Evolutionary conservation across 352 stramenopile species (phyloP).

Genomic region (Globisporangium solare): DNA sequence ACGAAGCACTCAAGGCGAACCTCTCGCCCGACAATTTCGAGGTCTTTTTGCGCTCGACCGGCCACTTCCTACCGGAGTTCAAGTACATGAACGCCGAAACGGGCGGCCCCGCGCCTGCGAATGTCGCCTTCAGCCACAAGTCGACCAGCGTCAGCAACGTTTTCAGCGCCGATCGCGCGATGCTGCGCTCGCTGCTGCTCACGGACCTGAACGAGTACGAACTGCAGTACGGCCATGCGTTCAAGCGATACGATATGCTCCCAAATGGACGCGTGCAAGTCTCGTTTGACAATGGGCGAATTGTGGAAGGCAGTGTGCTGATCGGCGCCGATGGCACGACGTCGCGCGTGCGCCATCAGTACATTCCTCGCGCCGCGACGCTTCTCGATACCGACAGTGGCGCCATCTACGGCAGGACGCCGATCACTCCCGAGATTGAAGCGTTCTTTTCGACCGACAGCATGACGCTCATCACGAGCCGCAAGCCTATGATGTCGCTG

Average conservation of each 20-base stretch:
- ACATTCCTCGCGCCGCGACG: constrained; percentile 34
- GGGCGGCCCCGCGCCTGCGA: constrained; percentile 4
- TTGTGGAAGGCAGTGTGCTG: constrained; percentile 39
- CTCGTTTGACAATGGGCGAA: constrained; percentile 45
- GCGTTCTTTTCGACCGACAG: constrained; percentile 36
- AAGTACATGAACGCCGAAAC: constrained; percentile 46
- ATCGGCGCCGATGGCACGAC: constrained; percentile 56
- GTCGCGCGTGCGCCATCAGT: constrained; percentile 53
- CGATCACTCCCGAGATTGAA: constrained; percentile 42
- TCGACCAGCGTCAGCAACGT: constrained; percentile 18
- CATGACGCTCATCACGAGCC: constrained; percentile 42
- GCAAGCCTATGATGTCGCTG: constrained; percentile 44
- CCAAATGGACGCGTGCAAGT: constrained; percentile 45
- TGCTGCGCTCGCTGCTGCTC: constrained; percentile 40
- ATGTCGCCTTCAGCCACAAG: constrained; percentile 10
- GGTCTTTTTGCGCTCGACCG: constrained; percentile 47
- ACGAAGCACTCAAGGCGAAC: constrained; percentile 48
- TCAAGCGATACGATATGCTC: constrained; percentile 39
- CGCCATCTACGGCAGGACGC: constrained; percentile 69
- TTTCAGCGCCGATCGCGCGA: constrained; percentile 42
- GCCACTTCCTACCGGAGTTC: constrained; percentile 46
- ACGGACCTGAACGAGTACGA: constrained; percentile 45
- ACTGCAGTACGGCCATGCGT: constrained; percentile 52
- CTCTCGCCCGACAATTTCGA: constrained; percentile 45
- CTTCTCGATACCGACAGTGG: constrained; percentile 59